Percentiles rank a stretch among this genome's conserved stretches.
phyloP scores from a whole-genome alignment of 2,329 filamentous ascomycete genomes.

The Phialophora macrospora region DNA sequence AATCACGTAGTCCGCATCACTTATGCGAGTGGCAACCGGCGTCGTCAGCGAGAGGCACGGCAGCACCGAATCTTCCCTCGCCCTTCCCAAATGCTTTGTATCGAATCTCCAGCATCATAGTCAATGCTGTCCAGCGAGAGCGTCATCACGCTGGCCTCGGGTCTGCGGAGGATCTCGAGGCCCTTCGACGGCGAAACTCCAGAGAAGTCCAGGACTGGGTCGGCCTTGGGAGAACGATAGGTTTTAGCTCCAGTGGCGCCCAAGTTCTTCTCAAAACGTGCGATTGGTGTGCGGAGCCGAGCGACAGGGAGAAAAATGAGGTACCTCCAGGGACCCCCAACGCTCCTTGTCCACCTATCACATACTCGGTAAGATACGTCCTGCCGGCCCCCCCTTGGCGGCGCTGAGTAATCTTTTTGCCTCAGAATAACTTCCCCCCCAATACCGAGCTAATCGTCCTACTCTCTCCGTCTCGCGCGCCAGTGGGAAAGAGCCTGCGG shows the following conservation, averaged over 20 bases:
- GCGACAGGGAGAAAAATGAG: not conserved
- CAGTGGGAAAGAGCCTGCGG: not conserved
- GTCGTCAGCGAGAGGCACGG: not conserved
- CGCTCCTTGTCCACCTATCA: not conserved
- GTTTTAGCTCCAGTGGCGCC: not conserved
- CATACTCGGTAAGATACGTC: too few species aligned
- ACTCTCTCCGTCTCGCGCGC: not conserved
- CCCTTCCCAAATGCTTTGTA: not conserved
- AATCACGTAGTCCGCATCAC: too few species aligned
- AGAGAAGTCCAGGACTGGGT: not conserved
- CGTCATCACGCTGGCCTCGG: not conserved
- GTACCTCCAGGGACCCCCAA: not conserved
- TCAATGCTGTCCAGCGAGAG: not conserved
- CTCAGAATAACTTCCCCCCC: not conserved
- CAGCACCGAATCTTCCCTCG: not conserved
- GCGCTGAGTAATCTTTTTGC: slow-evolving; percentile 5
- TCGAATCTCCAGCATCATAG: not conserved
- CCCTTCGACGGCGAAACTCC: not conserved
- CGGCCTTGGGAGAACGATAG: not conserved
- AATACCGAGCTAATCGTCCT: not conserved
- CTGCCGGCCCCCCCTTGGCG: not conserved
- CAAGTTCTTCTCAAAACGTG: not conserved
- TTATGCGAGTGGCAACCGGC: not conserved
- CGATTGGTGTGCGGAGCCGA: not conserved
- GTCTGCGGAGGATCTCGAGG: not conserved